These are phyloP conservation scores for Panicum virgatum DNA, from an alignment of 202 grass and related monocot species.

Conservation along the genomic window DNA sequence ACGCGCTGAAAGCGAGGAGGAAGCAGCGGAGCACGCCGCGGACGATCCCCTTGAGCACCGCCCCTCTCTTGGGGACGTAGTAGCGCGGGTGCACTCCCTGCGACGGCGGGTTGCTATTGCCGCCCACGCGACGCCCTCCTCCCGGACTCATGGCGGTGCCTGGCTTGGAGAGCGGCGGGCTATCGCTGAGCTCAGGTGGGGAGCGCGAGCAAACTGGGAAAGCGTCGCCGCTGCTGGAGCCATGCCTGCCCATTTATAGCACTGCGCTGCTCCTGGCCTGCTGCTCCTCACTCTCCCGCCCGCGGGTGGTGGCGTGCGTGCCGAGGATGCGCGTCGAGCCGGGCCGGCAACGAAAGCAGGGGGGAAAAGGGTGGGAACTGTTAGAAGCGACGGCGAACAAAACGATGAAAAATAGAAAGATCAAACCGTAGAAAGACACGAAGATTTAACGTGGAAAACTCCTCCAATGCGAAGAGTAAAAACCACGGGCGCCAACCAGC, in stretches of 20 bases:
- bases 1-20: not conserved
- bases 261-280: not conserved
- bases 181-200: not conserved
- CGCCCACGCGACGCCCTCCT: not conserved
- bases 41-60: conserved; percentile 40
- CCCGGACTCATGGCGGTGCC: not conserved
- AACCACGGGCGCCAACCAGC: too few species aligned
- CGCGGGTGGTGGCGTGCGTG: not conserved
- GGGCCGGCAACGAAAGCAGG: conserved; percentile 13
- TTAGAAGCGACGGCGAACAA: too few species aligned
- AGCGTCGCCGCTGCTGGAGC: not conserved
- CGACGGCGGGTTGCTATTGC: not conserved
- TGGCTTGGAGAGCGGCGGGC: not conserved
- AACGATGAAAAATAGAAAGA: too few species aligned
- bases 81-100: conserved; percentile 34
- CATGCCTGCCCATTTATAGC: not conserved
- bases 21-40: conserved; percentile 14
- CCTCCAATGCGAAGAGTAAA: too few species aligned
- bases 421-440: too few species aligned
- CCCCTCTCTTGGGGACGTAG: conserved; percentile 37
- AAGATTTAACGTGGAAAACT: too few species aligned
- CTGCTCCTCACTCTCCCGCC: not conserved
- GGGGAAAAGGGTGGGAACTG: conserved; percentile 44
- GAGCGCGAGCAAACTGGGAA: not conserved
- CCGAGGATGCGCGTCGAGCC: not conserved